Evolutionary conservation across 2,329 filamentous ascomycete species (phyloP), one percentile per base, ranked within the genome.

Genomic region (Hymenoscyphus scutula): DNA sequence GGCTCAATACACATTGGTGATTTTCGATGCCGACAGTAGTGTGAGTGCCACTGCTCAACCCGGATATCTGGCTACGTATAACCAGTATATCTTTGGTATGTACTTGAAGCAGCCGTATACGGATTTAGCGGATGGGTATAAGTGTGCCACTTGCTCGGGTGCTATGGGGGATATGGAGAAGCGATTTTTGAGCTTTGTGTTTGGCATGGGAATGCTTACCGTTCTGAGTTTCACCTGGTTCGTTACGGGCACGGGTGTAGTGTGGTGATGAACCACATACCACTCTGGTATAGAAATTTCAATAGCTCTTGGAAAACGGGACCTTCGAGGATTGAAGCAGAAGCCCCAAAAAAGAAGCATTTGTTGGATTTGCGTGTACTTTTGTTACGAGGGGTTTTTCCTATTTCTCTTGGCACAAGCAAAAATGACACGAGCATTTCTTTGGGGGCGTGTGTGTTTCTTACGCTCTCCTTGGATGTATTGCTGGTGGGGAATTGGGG

Each of bases 171-270:
- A 76, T 54, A 74, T 81, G 62, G 80, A 84, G 64, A 74, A 72
- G 64, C 77, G 79, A 51, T 81, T 81, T 1, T 38, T 86, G 8
- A 77, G 79, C 5, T 79, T 86, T 61, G 81, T 81, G 38, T 53
- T 84, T 57, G 76, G 78, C 13, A 86, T 87, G 81, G 80, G 81
- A 68, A 56, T 82, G 34, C 72, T 85, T 53, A 87, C 85, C 1
- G 76, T 88, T 3, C 66, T 84, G 32, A 84, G 82, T 71, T 88
- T 88, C 67, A 87, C 84, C 32, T 88, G 84, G 84, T 88, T 88
- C 68, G 83, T 87, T 41, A 78, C 78, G 27, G 84, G 85, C 2
- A 58, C 65, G 29, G 69, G 70, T 19, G 67, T 75, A 6, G 70
- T 74, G 56, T 75, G 72, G 73, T 75, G 68, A 56, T 60, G 30